A percentile compares a stretch with the other conserved stretches of the same genome.
Conservation (phyloP, 768 basidiomycete genomes). For the Boletales sp. region DNA sequence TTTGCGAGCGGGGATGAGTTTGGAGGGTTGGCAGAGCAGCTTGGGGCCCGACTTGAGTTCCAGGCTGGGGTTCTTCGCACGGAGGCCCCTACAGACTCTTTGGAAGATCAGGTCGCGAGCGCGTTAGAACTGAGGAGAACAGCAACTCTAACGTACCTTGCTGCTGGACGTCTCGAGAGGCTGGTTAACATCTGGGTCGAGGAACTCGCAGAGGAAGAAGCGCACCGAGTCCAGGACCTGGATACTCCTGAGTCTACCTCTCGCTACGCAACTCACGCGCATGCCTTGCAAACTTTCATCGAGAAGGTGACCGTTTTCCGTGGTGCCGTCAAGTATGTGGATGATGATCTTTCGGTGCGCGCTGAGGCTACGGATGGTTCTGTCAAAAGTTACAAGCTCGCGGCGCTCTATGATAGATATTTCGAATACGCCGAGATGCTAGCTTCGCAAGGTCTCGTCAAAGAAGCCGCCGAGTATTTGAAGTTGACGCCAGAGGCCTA, state of each 20-base stretch:
- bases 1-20: constrained; percentile 88
- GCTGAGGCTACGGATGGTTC: constrained; percentile 36
- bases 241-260: constrained; percentile 43
- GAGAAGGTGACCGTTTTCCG: constrained; percentile 97
- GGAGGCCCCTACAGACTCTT: constrained; percentile 37
- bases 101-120: constrained; percentile 33
- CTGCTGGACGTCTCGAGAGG: constrained; percentile 83
- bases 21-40: constrained; percentile 81
- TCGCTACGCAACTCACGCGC: constrained; percentile 74
- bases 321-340: constrained; percentile 75
- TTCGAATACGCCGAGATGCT: constrained; percentile 94
- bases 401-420: constrained; percentile 86
- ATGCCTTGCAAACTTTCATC: constrained; percentile 88
- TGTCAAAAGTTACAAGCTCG: constrained; percentile 74
- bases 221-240: constrained; percentile 38
- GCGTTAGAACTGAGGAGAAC: constrained; percentile 66
- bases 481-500: constrained; percentile 78
- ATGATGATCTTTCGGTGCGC: constrained; percentile 56
- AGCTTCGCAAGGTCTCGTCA: constrained; percentile 83
- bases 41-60: constrained; percentile 88
- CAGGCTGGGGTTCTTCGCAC: constrained; percentile 62
- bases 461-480: constrained; percentile 78
- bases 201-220: constrained; percentile 86
- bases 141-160: constrained; percentile 91
- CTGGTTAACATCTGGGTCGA: constrained; percentile 90